Base-by-base conservation (phyloP, 108 stramenopile species). In the Cyclotella cryptica region DNA sequence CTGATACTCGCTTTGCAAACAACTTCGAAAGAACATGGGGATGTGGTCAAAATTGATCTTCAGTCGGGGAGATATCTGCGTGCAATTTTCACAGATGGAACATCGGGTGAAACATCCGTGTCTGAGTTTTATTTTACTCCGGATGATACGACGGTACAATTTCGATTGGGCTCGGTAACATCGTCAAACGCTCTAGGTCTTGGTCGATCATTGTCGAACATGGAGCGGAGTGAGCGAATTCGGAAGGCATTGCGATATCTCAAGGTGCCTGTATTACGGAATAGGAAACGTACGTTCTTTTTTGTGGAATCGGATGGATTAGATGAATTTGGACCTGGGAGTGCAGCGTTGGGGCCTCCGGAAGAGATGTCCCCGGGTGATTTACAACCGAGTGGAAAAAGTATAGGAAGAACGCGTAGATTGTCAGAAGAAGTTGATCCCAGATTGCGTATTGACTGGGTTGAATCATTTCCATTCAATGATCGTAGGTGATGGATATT, bases 101-200 rank as follows among this genome's bases (percentile, higher is more conserved):
- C 51, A 41, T 75, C 90, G 17, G 81, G 77, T 40, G 89, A 90
- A 49, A 62, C 78, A 59, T 92, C 91, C 6, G 68, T 88, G 27
- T 89, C 89, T 19, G 93, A 94, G 80, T 94, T 94, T 68, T 94
- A 94, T 69, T 94, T 90, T 55, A 94, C 93, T 27, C 91, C 87
- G 30, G 74, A 88, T 51, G 93, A 94, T 70, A 90, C 90, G 15
- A 94, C 93, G 13, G 90, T 94, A 3, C 93, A 94, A 79, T 94
- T 92, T 74, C 93, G 93, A 10, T 45, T 94, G 14, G 90, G 72
- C 0, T 63, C 85, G 19, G 46, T 71, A 0, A 4, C 29, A 9
- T 24, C 65, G 10, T 21, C 35, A n/a, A 12, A n/a, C 43, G 63
- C 40, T 22, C 47, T 17, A n/a, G 52, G 47, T 43, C 15, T 28